phyloP scores from a whole-genome alignment of 805 yeast genomes.

The Cyberlindnera americana region DNA sequence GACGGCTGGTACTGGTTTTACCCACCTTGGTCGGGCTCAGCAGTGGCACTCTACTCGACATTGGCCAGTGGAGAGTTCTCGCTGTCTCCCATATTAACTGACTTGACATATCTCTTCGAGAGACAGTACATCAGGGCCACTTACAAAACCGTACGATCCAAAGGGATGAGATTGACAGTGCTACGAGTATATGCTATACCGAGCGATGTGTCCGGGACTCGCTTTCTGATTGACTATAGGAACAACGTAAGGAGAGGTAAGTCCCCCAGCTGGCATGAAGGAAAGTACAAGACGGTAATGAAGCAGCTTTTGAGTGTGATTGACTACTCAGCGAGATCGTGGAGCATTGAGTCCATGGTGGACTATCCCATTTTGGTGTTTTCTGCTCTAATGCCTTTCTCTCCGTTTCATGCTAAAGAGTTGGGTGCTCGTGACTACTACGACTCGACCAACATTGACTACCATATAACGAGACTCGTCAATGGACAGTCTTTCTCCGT shows the following conservation, averaged over 20 bases:
- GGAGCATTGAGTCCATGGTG: constrained; percentile 26
- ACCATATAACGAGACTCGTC: constrained; percentile 36
- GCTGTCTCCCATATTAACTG: constrained; percentile 29
- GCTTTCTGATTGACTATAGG: constrained; percentile 36
- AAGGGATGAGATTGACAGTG: constrained; percentile 18
- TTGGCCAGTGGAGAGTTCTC: constrained; percentile 9
- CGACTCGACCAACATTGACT: constrained; percentile 19
- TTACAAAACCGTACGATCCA: constrained; percentile 28
- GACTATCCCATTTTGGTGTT: constrained; percentile 17
- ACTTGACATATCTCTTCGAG: constrained; percentile 41
- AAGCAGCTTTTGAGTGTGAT: constrained; percentile 34
- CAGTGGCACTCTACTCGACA: constrained; percentile 8
- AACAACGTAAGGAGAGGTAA: constrained; percentile 31
- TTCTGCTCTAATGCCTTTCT: constrained; percentile 16
- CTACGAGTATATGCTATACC: constrained; percentile 50
- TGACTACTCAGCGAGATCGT: constrained; percentile 40
- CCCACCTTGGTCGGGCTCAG: constrained; percentile 33
- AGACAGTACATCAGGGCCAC: constrained; percentile 41
- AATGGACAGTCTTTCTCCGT: constrained; percentile 12
- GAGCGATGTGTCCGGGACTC: constrained; percentile 36
- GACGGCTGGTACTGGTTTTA: constrained; percentile 59
- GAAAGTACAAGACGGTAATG: constrained; percentile 32
- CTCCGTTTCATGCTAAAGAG: constrained; percentile 14
- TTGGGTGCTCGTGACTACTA: constrained; percentile 17
- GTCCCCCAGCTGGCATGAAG: constrained; percentile 32